A percentile compares a stretch with the other conserved stretches of the same genome.
Conservation (phyloP, 768 basidiomycete genomes). For the Phallus indusiatus region DNA sequence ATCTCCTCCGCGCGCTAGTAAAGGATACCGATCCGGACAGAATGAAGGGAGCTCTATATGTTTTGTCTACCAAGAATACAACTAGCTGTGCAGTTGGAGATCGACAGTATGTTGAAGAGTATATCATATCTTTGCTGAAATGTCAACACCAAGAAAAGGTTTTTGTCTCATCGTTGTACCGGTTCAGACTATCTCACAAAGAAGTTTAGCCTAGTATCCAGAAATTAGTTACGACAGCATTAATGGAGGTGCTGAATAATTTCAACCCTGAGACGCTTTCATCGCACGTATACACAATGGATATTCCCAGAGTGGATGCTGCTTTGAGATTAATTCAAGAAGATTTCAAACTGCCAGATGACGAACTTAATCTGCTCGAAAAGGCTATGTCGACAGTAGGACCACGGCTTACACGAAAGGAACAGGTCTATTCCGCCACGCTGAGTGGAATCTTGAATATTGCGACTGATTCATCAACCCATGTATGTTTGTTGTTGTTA, state of each 20-base stretch:
- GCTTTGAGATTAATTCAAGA: conserved; percentile 38
- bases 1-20: conserved; percentile 13
- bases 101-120: conserved; percentile 43
- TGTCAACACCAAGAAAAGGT: conserved; percentile 87
- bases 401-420: conserved; percentile 35
- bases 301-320: conserved; percentile 35
- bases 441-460: conserved; percentile 52
- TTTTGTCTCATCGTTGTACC: conserved; percentile 6
- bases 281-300: conserved; percentile 50
- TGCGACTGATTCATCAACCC: conserved; percentile 53
- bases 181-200: neutral
- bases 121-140: conserved; percentile 54
- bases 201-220: conserved; percentile 59
- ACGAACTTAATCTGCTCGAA: conserved; percentile 34
- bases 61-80: conserved; percentile 48
- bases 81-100: conserved; percentile 25
- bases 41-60: conserved; percentile 37
- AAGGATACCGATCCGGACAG: conserved; percentile 20
- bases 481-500: conserved; percentile 39
- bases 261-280: conserved; percentile 57
- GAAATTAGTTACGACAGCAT: conserved; percentile 53
- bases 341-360: conserved; percentile 38
- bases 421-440: conserved; percentile 37
- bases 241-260: conserved; percentile 50
- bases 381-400: conserved; percentile 34